Evolutionary conservation across 1,284 basidiomycete genomes (phyloP).

Genomic region (Apiotrichum akiyoshidainum): DNA sequence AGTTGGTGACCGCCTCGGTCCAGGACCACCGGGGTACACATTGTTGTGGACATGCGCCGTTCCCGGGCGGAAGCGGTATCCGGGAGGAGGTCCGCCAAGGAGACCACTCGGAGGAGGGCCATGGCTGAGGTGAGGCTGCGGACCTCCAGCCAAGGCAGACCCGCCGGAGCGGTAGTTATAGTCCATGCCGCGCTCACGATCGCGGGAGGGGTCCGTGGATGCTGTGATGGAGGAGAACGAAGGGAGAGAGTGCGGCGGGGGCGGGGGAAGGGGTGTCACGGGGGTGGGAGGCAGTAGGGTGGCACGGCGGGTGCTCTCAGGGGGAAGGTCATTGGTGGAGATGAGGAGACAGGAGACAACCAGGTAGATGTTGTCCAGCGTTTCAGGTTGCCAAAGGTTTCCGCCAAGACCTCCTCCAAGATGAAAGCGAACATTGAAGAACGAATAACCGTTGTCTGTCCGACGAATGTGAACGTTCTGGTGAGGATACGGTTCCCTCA

Average conservation of each 20-base stretch:
- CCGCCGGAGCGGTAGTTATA: not conserved
- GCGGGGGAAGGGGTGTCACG: slow-evolving; percentile 8
- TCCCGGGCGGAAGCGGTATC: not conserved
- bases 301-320: slow-evolving; percentile 8
- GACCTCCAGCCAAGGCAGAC: not conserved
- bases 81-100: not conserved
- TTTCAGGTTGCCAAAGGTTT: slow-evolving; percentile 35
- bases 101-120: not conserved
- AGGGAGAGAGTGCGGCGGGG: slow-evolving; percentile 12
- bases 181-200: not conserved
- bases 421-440: slow-evolving; percentile 45
- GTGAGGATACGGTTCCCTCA: slow-evolving; percentile 46
- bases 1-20: not conserved
- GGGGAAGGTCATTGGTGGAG: slow-evolving; percentile 20
- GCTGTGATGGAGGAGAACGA: slow-evolving; percentile 22
- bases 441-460: slow-evolving; percentile 27
- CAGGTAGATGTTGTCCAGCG: slow-evolving; percentile 35
- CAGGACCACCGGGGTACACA: not conserved
- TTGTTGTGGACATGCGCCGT: not conserved
- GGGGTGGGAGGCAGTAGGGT: not conserved
- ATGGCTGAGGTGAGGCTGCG: not conserved
- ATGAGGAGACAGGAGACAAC: slow-evolving; percentile 42
- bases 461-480: slow-evolving; percentile 39
- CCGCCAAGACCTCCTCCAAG: slow-evolving; percentile 45
- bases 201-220: slow-evolving; percentile 3